phyloP scores from a whole-genome alignment of 768 basidiomycete species.

The Boletus pseudo-olivaceus region DNA sequence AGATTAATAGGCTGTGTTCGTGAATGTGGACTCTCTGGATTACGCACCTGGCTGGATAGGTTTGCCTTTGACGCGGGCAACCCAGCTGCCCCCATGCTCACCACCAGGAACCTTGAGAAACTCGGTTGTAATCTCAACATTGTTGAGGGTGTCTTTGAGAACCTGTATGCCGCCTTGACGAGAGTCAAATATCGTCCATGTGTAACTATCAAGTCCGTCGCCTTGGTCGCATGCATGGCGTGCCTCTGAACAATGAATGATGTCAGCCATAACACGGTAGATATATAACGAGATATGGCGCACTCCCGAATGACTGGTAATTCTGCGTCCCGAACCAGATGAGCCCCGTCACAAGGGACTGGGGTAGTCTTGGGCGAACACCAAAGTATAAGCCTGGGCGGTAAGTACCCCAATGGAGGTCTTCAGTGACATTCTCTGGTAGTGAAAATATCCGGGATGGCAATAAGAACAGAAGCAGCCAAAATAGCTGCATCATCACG shows the following conservation, averaged over 20 bases:
- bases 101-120: slow-evolving; percentile 85
- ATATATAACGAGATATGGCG: slow-evolving; percentile 28
- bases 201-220: slow-evolving; percentile 76
- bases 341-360: slow-evolving; percentile 89
- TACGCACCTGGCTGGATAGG: slow-evolving; percentile 62
- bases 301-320: slow-evolving; percentile 66
- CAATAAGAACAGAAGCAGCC: slow-evolving; percentile 27
- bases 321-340: slow-evolving; percentile 93
- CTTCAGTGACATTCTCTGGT: slow-evolving; percentile 35
- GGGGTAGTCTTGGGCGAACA: slow-evolving; percentile 76
- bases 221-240: slow-evolving; percentile 89
- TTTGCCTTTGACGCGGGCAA: slow-evolving; percentile 75
- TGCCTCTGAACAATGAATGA: slow-evolving; percentile 48
- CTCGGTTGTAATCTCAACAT: slow-evolving; percentile 80
- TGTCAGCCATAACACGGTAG: neutral
- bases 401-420: slow-evolving; percentile 72
- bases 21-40: neutral
- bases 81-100: slow-evolving; percentile 85
- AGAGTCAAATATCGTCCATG: slow-evolving; percentile 85
- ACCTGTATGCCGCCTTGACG: slow-evolving; percentile 85
- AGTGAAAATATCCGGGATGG: slow-evolving; percentile 16
- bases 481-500: slow-evolving; percentile 20
- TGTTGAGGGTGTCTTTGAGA: slow-evolving; percentile 76
- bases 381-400: slow-evolving; percentile 96
- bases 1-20: slow-evolving; percentile 25